These are phyloP conservation scores for Debaryomyces subglobosus DNA, from an alignment of 1,139 yeast species.

Conservation along the genomic window DNA sequence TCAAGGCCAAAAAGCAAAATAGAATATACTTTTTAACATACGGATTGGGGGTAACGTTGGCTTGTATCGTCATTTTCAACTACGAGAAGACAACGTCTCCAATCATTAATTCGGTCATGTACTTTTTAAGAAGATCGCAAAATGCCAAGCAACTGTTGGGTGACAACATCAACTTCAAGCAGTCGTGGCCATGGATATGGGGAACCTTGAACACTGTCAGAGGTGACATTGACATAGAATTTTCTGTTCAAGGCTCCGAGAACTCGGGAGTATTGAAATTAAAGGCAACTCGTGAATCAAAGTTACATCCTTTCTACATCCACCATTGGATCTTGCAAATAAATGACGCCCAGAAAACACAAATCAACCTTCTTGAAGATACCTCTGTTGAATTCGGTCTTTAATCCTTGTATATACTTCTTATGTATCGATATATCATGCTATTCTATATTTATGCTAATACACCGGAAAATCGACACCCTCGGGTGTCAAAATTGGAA, in stretches of 20 bases:
- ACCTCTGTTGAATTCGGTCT: conserved; percentile 43
- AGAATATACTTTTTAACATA: conserved; percentile 61
- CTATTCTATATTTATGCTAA: not conserved
- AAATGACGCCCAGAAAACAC: conserved; percentile 31
- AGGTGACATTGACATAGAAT: conserved; percentile 75
- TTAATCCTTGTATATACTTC: conserved; percentile 11
- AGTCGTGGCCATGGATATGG: conserved; percentile 83
- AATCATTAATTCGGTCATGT: conserved; percentile 82
- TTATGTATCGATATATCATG: not conserved
- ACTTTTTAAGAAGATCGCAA: conserved; percentile 79
- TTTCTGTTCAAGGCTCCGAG: conserved; percentile 68
- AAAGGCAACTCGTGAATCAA: conserved; percentile 61
- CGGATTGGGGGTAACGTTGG: conserved; percentile 62
- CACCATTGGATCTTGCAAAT: conserved; percentile 60
- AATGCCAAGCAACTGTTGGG: conserved; percentile 71
- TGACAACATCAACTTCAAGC: conserved; percentile 67
- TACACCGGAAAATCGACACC: conserved; percentile 3
- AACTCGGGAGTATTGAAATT: conserved; percentile 54
- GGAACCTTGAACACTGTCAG: conserved; percentile 84
- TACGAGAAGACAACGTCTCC: conserved; percentile 92
- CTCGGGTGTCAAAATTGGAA: conserved; percentile 5
- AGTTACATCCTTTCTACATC: conserved; percentile 59
- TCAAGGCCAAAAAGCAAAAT: conserved; percentile 53
- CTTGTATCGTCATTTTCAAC: conserved; percentile 78
- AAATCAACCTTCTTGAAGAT: conserved; percentile 56